Conservation (phyloP, 2,329 filamentous ascomycete species). For the Aureobasidium namibiae region DNA sequence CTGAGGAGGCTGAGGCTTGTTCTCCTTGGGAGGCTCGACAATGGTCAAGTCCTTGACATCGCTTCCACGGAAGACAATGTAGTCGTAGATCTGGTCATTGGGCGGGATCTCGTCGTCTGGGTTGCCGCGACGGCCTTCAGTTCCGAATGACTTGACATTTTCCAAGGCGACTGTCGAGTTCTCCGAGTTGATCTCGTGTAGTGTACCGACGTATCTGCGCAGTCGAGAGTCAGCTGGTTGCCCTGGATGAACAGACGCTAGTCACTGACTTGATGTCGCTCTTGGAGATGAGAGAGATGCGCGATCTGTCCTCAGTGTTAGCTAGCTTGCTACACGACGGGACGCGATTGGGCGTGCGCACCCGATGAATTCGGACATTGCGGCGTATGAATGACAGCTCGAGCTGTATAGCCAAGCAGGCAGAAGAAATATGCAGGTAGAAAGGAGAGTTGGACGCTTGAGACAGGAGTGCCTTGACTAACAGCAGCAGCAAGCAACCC, state of each 20-base stretch:
- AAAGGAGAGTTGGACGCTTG: not conserved
- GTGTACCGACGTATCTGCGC: constrained; percentile 80
- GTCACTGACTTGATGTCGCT: constrained; percentile 82
- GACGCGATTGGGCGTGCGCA: constrained; percentile 38
- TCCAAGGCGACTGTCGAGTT: constrained; percentile 94
- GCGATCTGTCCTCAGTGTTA: constrained; percentile 52
- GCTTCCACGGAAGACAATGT: constrained; percentile 95
- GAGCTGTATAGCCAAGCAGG: not conserved
- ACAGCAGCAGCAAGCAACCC: not conserved
- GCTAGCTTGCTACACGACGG: constrained; percentile 24
- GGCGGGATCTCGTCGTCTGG: constrained; percentile 74
- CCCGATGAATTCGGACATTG: constrained; percentile 56
- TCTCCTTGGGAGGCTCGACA: constrained; percentile 66
- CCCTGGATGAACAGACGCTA: not conserved
- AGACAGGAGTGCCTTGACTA: no score
- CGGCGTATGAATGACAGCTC: constrained; percentile 7
- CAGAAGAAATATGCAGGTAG: constrained; percentile 4
- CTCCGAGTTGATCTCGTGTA: constrained; percentile 97
- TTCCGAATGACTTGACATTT: constrained; percentile 89
- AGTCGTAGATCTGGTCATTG: constrained; percentile 88
- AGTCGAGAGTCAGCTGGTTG: not conserved
- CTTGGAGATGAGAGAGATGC: constrained; percentile 94
- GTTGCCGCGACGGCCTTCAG: constrained; percentile 75
- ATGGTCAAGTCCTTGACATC: constrained; percentile 98
- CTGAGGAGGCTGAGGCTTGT: constrained; percentile 65